These are phyloP conservation scores for Phialocephala subalpina DNA, from an alignment of 2,329 filamentous ascomycete species.

Conservation along the genomic window DNA sequence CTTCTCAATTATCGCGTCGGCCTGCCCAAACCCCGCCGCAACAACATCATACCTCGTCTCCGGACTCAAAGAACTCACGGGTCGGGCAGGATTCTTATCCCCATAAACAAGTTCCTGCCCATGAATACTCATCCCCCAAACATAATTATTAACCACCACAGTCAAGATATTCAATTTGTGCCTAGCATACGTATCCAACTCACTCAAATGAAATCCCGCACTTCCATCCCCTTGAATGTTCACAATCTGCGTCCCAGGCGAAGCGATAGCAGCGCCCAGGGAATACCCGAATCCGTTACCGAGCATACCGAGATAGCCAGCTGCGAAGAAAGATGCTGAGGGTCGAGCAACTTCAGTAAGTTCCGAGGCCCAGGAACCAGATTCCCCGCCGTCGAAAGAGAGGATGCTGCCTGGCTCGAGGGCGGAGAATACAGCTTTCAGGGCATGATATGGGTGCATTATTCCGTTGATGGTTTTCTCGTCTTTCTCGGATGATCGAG, in stretches of 20 bases:
- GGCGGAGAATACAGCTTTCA: not conserved
- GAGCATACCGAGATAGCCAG: conserved; percentile 1
- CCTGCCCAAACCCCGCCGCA: not conserved
- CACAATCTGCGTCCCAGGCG: not conserved
- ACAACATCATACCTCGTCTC: not conserved
- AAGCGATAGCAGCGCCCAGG: not conserved
- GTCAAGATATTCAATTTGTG: conserved; percentile 5
- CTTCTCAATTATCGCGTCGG: not conserved
- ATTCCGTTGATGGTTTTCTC: not conserved
- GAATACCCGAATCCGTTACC: conserved; percentile 1
- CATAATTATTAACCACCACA: conserved; percentile 3
- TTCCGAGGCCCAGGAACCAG: not conserved
- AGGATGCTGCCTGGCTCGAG: not conserved
- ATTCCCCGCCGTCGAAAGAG: conserved; percentile 1
- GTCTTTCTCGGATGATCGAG: not conserved
- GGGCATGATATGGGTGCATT: not conserved
- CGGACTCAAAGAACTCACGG: not conserved
- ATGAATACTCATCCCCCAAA: not conserved
- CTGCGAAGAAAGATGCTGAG: not conserved
- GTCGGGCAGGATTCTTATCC: not conserved
- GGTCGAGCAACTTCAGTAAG: conserved; percentile 3
- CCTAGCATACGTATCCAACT: not conserved
- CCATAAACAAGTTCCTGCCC: not conserved
- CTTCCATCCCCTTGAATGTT: conserved; percentile 2
- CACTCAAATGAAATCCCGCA: not conserved